Evolutionary conservation across 371 early-diverging fungal species (phyloP).

Genomic region (Mortierella sp.): DNA sequence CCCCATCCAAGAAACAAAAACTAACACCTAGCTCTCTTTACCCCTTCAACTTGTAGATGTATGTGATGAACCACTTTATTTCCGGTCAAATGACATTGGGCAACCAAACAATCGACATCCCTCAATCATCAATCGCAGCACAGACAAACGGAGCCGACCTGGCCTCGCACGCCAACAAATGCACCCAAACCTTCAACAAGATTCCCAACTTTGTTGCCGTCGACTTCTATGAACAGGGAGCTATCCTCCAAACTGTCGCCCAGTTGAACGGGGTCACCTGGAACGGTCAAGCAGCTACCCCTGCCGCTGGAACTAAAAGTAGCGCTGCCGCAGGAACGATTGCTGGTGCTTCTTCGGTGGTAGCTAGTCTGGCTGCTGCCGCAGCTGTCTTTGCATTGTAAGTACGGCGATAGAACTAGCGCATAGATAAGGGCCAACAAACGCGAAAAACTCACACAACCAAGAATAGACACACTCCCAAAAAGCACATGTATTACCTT

Average conservation of each 20-base stretch:
- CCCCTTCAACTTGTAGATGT: constrained; percentile 55
- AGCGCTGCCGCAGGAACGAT: neutral
- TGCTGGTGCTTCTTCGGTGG: constrained; percentile 6
- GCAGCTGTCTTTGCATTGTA: neutral
- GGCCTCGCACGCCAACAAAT: constrained; percentile 60
- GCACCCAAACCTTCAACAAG: constrained; percentile 62
- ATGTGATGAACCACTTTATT: constrained; percentile 74
- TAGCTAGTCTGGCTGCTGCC: constrained; percentile 5
- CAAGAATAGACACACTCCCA: neutral
- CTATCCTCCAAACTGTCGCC: constrained; percentile 66
- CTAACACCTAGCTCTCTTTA: neutral
- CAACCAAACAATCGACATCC: constrained; percentile 57
- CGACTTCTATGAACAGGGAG: constrained; percentile 82
- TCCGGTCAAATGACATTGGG: constrained; percentile 60
- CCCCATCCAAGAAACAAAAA: neutral
- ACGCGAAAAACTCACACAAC: no score
- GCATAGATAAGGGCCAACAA: no score
- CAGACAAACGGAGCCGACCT: constrained; percentile 64
- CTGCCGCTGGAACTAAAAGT: neutral
- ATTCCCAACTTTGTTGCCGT: constrained; percentile 81
- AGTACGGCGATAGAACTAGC: no score
- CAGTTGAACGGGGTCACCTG: constrained; percentile 75
- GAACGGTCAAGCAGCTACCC: constrained; percentile 27
- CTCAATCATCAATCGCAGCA: constrained; percentile 65
- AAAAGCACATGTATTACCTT: neutral